Evolutionary conservation across 441 rosid genomes (phyloP), one percentile per base, ranked within the genome.

Genomic region (Omphalea diandra): DNA sequence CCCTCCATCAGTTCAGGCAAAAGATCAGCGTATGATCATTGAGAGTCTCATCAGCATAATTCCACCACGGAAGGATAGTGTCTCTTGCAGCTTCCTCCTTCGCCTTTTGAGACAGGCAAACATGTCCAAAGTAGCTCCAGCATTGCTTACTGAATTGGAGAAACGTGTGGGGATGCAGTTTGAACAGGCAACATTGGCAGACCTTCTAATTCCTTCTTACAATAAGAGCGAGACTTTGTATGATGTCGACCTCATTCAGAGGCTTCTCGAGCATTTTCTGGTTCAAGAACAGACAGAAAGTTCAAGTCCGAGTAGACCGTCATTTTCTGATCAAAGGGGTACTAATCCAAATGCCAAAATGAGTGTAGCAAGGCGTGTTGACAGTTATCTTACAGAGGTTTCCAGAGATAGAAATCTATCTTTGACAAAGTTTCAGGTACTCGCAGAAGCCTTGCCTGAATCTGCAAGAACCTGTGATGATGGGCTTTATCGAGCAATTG

Each of bases 91-190:
- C 83, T 94, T 94, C 79, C 94, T 94, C 50, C 93, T 94, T 5
- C 87, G 88, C 73, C 90, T 94, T 1, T 78, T 92, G 31, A 75
- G 97, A 77, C 85, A 83, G 86, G 93, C 99, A 0, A 90, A 75
- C 75, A 84, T 87, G 94, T 76, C 92, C 29, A 90, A 85, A 80
- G 97, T 90, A 64, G 97, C 95, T 7, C 96, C 94, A 5, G 99
- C 97, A 18, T 66, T 94, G 77, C 90, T 90, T 5, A 94, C 94
- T 0, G 98, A 94, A 67, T 79, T 94, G 50, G 98, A 94, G 86
- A 91, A 90, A 68, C 88, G 98, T 2, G 97, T 94, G 0, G 97
- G 97, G n/a, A 92, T 94, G 99, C 99, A 89, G 69, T 88, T 94
- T 35, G 99, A 94, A 54, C 99, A 94, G 75, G 96, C 96, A 14